These are phyloP conservation scores for Fusarium denticulatum DNA, from an alignment of 2,329 filamentous ascomycete genomes.

Conservation along the genomic window DNA sequence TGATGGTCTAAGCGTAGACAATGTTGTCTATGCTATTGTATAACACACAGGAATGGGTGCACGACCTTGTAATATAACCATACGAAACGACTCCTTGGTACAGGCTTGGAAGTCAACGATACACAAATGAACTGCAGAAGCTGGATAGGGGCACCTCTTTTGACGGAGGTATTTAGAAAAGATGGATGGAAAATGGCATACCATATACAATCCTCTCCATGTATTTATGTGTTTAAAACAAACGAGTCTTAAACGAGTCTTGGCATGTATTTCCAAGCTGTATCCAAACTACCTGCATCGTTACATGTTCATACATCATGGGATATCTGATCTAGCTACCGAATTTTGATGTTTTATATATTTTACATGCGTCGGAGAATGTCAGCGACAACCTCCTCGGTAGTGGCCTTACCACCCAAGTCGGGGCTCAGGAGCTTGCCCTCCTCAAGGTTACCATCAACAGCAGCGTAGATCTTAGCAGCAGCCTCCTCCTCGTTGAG, in stretches of 20 bases:
- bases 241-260: constrained; percentile 1
- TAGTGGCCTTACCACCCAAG: constrained; percentile 86
- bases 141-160: background rate
- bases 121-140: constrained; percentile 24
- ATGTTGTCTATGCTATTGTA: constrained; percentile 32
- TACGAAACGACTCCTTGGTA: constrained; percentile 8
- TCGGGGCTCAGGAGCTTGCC: constrained; percentile 87
- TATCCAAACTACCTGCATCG: background rate
- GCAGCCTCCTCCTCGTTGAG: constrained; percentile 87
- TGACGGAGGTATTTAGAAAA: constrained; percentile 13
- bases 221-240: constrained; percentile 25
- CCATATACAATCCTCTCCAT: constrained; percentile 40
- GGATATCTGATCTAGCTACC: constrained; percentile 4
- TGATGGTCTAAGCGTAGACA: constrained; percentile 9
- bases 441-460: constrained; percentile 89
- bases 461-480: constrained; percentile 87
- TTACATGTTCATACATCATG: background rate
- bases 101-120: constrained; percentile 30
- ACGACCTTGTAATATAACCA: constrained; percentile 44
- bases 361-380: constrained; percentile 81
- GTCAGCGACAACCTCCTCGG: constrained; percentile 87
- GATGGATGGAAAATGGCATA: constrained; percentile 29
- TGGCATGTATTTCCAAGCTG: constrained; percentile 2
- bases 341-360: constrained; percentile 7
- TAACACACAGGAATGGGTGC: constrained; percentile 37